Evolutionary conservation across 2,329 filamentous ascomycete species (phyloP), one percentile per base, ranked within the genome.

Genomic region (Aspergillus floridensis): DNA sequence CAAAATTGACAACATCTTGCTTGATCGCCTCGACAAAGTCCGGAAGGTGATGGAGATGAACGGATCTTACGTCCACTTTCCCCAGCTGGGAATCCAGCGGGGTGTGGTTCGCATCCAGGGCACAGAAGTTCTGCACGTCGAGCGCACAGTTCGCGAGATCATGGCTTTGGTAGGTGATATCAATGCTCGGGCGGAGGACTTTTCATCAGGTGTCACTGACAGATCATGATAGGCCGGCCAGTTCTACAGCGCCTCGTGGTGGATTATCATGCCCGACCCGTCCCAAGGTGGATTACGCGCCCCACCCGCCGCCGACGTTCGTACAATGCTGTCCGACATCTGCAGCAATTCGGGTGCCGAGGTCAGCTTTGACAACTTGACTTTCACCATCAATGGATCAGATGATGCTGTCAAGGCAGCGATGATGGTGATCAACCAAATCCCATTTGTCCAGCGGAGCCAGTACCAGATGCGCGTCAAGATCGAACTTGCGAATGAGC

Each of bases 171-270:
- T 93, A 83, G 76, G 87, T 44, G 38, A 3, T 44, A 1, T 44
- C 16, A 7, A 19, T 16, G 38, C 6, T 16, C 16, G 14, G 38
- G 38, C 26, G 26, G 26, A 29, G 3, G 8, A 6, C 6, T 19
- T 16, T 44, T 2, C 12, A 12, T 12, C 16, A 14, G 38, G 4
- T 19, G 38, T 51, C 49, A 61, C 63, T 56, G 41, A 49, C 44
- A 51, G 19, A 49, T 26, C 11, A 12, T 51, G n/a, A 21, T 49
- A 93, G 90, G 92, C 93, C 65, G 93, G 93, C 38, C 95, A 99
- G 78, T 99, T 98, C 76, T 99, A 99, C 79, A 95, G 92, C 72
- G 93, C 93, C 22, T 92, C 91, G 11, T 99, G 95, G 93, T 96
- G 92, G 84, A 89, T 96, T 66, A 89, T 92, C 71, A 88, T 91